These are phyloP conservation scores for Epichloe hybrida DNA, from an alignment of 2,329 filamentous ascomycete genomes.

Conservation along the genomic window DNA sequence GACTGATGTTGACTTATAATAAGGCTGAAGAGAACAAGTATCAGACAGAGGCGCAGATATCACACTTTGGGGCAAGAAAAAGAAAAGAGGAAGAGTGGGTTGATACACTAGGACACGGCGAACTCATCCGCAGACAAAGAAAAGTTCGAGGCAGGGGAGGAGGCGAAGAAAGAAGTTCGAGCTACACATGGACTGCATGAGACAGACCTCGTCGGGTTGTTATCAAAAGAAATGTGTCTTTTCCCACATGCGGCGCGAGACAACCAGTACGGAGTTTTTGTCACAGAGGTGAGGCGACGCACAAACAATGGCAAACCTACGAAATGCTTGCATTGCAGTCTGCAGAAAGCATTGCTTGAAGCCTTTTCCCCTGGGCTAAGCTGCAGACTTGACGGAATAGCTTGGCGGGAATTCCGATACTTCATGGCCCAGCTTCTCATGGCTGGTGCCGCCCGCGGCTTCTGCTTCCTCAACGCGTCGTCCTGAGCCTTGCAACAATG, in stretches of 20 bases:
- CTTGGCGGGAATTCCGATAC: too few species aligned
- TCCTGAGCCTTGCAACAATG: not conserved
- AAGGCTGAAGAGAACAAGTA: not conserved
- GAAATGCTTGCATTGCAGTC: too few species aligned
- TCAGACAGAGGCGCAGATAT: not conserved
- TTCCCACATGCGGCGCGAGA: not conserved
- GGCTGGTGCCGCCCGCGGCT: too few species aligned
- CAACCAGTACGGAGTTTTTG: not conserved
- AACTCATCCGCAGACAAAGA: not conserved
- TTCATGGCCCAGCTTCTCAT: too few species aligned
- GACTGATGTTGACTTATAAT: not conserved
- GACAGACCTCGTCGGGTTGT: not conserved
- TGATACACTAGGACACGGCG: not conserved
- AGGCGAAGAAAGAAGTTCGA: not conserved
- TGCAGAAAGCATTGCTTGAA: not conserved
- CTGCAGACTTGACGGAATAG: too few species aligned
- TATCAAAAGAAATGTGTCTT: slow-evolving; percentile 1
- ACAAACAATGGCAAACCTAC: not conserved
- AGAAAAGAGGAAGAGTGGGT: not conserved
- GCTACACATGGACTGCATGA: not conserved
- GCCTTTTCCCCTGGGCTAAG: not conserved
- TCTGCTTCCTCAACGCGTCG: too few species aligned
- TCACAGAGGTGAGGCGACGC: not conserved
- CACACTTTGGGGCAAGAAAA: not conserved
- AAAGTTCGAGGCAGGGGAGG: not conserved